phyloP scores from a whole-genome alignment of 352 stramenopile species.

The Phytophthora tentaculata region DNA sequence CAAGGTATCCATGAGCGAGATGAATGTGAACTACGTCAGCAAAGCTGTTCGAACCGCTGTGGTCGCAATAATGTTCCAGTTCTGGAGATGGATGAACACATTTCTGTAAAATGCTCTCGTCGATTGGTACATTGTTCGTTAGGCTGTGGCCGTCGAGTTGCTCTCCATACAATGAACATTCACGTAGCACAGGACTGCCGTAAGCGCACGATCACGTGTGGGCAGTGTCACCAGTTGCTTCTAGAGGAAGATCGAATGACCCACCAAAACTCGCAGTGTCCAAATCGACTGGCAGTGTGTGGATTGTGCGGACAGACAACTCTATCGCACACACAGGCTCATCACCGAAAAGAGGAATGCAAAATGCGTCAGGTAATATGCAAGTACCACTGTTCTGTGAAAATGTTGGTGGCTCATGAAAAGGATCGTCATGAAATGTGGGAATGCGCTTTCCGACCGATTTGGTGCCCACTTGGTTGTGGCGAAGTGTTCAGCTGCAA shows the following conservation, averaged over 20 bases:
- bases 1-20: constrained; percentile 56
- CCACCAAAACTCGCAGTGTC: constrained; percentile 46
- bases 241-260: constrained; percentile 41
- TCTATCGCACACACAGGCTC: constrained; percentile 31
- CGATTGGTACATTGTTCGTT: constrained; percentile 50
- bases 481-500: constrained; percentile 54
- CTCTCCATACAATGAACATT: constrained; percentile 46
- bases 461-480: constrained; percentile 78
- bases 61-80: constrained; percentile 38
- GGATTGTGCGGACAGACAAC: constrained; percentile 56
- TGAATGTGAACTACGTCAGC: constrained; percentile 58
- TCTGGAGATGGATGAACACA: constrained; percentile 50
- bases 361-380: constrained; percentile 69
- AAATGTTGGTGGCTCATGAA: constrained; percentile 59
- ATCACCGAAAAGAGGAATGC: constrained; percentile 56
- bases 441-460: constrained; percentile 63
- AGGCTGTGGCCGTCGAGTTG: constrained; percentile 58
- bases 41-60: constrained; percentile 65
- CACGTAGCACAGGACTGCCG: constrained; percentile 52
- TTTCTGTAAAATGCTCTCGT: constrained; percentile 35
- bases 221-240: constrained; percentile 40
- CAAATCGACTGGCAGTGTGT: constrained; percentile 56
- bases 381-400: constrained; percentile 54
- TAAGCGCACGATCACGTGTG: constrained; percentile 49
- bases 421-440: constrained; percentile 62